Percentiles rank a stretch among this genome's conserved stretches.
Conservation (phyloP, 495 filamentous ascomycete species). For the Podospora pseudopauciseta region DNA sequence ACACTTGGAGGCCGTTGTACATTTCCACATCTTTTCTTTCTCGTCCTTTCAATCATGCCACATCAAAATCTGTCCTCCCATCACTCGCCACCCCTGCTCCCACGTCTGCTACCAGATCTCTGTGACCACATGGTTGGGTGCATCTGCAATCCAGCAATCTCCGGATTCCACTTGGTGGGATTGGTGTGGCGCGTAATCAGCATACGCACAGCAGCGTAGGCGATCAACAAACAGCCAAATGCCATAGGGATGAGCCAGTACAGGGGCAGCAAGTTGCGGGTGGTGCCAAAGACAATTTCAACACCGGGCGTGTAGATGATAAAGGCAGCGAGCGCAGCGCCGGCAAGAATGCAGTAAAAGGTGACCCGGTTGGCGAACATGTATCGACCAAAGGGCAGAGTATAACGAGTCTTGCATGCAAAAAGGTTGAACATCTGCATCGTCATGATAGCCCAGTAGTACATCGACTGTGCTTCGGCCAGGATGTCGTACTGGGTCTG, state of each 20-base stretch:
- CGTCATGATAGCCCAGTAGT: conserved; percentile 36
- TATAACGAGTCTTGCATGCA: conserved; percentile 20
- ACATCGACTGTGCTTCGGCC: conserved; percentile 34
- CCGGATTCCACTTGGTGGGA: conserved; percentile 31
- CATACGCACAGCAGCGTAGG: conserved; percentile 22
- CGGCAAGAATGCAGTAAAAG: conserved; percentile 29
- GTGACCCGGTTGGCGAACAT: conserved; percentile 23
- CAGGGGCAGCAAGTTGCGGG: conserved; percentile 17
- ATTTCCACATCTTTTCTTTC: not conserved
- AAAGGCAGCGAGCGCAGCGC: conserved; percentile 22
- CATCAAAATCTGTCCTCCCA: not conserved
- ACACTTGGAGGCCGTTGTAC: not conserved
- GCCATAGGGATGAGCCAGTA: conserved; percentile 21
- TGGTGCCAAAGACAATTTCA: conserved; percentile 21
- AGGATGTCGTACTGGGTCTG: conserved; percentile 31
- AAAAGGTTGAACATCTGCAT: conserved; percentile 31
- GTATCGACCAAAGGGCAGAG: conserved; percentile 21
- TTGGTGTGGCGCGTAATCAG: conserved; percentile 23
- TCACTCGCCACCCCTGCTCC: not conserved
- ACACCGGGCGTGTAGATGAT: conserved; percentile 24
- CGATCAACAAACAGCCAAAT: conserved; percentile 19
- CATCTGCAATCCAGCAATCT: conserved; percentile 31
- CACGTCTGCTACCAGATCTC: not conserved
- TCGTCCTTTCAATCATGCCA: not conserved
- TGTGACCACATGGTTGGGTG: conserved; percentile 27